Conservation (phyloP, 2,329 filamentous ascomycete species). For the Neocucurbitaria cava region DNA sequence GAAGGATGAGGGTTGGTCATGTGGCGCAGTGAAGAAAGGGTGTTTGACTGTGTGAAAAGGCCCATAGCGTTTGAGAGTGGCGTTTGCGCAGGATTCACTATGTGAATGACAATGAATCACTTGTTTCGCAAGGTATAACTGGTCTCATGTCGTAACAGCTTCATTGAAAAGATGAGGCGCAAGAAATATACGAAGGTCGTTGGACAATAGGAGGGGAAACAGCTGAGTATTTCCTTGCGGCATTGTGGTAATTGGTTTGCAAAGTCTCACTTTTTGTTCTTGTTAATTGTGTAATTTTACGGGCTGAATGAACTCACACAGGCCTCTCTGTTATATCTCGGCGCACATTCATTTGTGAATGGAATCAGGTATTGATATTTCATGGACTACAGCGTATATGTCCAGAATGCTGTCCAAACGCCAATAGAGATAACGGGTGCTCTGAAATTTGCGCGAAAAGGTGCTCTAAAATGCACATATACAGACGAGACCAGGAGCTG, state of each 20-base stretch:
- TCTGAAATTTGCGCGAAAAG: not conserved
- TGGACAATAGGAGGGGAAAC: not conserved
- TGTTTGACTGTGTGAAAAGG: too few species aligned
- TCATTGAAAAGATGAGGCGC: too few species aligned
- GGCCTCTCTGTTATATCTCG: too few species aligned
- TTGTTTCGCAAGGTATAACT: not conserved
- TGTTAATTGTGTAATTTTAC: too few species aligned
- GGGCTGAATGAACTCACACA: too few species aligned
- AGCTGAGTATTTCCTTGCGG: not conserved
- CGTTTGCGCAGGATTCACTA: not conserved
- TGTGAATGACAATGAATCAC: not conserved
- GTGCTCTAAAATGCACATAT: constrained; percentile 2
- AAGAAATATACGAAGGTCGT: not conserved
- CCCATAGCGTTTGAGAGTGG: not conserved
- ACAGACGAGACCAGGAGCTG: not conserved
- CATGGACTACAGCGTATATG: not conserved
- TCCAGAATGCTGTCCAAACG: not conserved
- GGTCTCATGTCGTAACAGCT: not conserved
- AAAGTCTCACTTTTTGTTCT: too few species aligned
- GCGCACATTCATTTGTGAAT: not conserved
- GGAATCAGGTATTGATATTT: not conserved
- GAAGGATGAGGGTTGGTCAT: too few species aligned
- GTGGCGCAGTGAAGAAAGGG: not conserved
- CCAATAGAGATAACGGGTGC: not conserved
- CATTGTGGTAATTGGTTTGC: too few species aligned